Evolutionary conservation across 768 basidiomycete genomes (phyloP).

Genomic region (Trametes punicea): DNA sequence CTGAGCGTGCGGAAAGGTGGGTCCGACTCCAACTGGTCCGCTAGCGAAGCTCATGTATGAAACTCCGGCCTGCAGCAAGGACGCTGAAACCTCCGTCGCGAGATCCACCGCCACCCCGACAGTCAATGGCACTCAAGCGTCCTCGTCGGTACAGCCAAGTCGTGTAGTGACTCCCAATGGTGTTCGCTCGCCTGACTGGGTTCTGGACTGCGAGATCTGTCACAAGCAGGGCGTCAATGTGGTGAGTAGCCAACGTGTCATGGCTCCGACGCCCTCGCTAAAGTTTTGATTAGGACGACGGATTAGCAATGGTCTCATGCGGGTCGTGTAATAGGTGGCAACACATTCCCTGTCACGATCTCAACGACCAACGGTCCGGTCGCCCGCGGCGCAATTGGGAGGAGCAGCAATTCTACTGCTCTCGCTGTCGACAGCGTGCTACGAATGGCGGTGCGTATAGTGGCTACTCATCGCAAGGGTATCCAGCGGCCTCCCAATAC

Average conservation of each 20-base stretch:
- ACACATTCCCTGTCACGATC: slow-evolving; percentile 83
- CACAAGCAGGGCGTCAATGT: slow-evolving; percentile 66
- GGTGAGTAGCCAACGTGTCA: slow-evolving; percentile 41
- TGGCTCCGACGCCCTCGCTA: slow-evolving; percentile 3
- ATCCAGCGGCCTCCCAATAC: slow-evolving; percentile 15
- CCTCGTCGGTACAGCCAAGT: slow-evolving; percentile 23
- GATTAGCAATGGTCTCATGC: slow-evolving; percentile 75
- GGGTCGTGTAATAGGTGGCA: slow-evolving; percentile 85
- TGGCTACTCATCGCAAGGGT: background rate
- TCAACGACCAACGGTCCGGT: slow-evolving; percentile 60
- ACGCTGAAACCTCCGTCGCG: background rate
- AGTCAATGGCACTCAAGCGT: slow-evolving; percentile 16
- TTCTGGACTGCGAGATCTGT: slow-evolving; percentile 87
- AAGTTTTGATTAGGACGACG: slow-evolving; percentile 61
- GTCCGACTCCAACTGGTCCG: background rate
- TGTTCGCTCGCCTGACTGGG: slow-evolving; percentile 69
- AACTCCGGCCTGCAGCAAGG: background rate
- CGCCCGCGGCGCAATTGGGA: slow-evolving; percentile 79
- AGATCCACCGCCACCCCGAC: slow-evolving; percentile 11
- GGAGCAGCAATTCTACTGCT: slow-evolving; percentile 77
- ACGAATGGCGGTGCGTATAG: slow-evolving; percentile 11
- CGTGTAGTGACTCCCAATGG: slow-evolving; percentile 38
- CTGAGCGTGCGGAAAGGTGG: slow-evolving; percentile 20
- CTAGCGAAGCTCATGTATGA: background rate
- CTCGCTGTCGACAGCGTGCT: slow-evolving; percentile 42